A percentile compares a stretch with the other conserved stretches of the same genome.
phyloP scores from a whole-genome alignment of 2,329 filamentous ascomycete species.

The Fusarium sp. region DNA sequence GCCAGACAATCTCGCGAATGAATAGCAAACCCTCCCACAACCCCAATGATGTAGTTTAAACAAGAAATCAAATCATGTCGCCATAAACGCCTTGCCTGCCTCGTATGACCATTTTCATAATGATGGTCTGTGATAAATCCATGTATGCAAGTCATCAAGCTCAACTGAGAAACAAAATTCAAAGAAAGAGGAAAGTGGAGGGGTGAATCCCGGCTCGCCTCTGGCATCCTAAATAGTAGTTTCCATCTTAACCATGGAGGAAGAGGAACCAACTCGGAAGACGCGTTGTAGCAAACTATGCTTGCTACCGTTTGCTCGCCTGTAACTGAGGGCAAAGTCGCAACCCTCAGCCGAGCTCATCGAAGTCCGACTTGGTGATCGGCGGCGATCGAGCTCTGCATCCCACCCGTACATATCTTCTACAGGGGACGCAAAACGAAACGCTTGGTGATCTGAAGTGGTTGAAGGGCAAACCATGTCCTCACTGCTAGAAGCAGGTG shows the following conservation, averaged over 20 bases:
- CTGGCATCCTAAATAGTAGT: slow-evolving; percentile 7
- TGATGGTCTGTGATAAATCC: slow-evolving; percentile 31
- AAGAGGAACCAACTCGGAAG: slow-evolving; percentile 39
- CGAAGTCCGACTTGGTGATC: slow-evolving; percentile 18
- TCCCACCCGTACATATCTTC: slow-evolving; percentile 66
- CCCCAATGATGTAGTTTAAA: slow-evolving; percentile 23
- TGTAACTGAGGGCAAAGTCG: slow-evolving; percentile 38
- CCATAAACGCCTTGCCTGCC: slow-evolving; percentile 42
- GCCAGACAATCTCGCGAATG: slow-evolving; percentile 40
- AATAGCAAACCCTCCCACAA: slow-evolving; percentile 18
- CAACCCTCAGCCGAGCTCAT: slow-evolving; percentile 22
- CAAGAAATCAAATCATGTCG: slow-evolving; percentile 12
- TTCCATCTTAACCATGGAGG: slow-evolving; percentile 34
- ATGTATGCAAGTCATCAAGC: slow-evolving; percentile 28
- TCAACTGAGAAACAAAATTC: slow-evolving; percentile 5
- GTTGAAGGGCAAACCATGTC: slow-evolving; percentile 20
- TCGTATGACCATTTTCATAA: slow-evolving; percentile 26
- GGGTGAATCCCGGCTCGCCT: too few relatives aligned
- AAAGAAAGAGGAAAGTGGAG: not conserved
- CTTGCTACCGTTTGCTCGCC: slow-evolving; percentile 44
- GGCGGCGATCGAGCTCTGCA: slow-evolving; percentile 52
- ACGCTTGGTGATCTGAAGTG: slow-evolving; percentile 24
- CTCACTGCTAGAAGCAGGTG: slow-evolving; percentile 40
- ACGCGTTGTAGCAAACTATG: slow-evolving; percentile 42
- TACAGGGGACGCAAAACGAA: slow-evolving; percentile 30